These are phyloP conservation scores for Schizophyllum commune DNA, from an alignment of 1,284 basidiomycete genomes.

Conservation along the genomic window DNA sequence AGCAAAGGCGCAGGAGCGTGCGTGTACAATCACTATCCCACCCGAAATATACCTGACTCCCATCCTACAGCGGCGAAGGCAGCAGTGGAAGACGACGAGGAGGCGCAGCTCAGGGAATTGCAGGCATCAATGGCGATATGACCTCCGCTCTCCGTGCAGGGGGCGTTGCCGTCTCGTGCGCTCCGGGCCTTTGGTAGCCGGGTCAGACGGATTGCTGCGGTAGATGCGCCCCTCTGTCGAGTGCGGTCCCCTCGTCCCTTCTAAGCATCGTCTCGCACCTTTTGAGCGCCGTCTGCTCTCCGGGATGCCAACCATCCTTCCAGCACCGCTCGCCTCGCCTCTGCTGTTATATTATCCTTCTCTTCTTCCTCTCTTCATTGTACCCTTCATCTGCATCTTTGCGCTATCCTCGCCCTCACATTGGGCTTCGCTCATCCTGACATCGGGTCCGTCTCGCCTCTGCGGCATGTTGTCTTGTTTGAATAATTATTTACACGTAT, in stretches of 20 bases:
- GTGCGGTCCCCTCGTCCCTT: not conserved
- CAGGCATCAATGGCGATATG: slow-evolving; percentile 91
- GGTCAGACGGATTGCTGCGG: no score
- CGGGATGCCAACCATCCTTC: not conserved
- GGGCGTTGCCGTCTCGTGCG: no score
- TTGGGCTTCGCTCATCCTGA: not conserved
- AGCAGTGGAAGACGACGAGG: slow-evolving; percentile 87
- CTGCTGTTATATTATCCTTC: not conserved
- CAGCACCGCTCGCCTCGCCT: no score
- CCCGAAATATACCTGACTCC: slow-evolving; percentile 2
- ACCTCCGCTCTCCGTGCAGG: slow-evolving; percentile 2
- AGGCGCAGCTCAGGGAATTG: slow-evolving; percentile 84
- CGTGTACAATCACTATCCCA: slow-evolving; percentile 20
- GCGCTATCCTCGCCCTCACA: not conserved
- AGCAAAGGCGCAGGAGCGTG: slow-evolving; percentile 46
- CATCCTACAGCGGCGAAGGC: slow-evolving; percentile 25
- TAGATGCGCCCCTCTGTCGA: no score
- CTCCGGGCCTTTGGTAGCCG: no score
- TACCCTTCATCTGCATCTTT: not conserved
- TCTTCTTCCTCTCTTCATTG: not conserved
- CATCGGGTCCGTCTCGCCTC: not conserved
- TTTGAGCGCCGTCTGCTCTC: not conserved
- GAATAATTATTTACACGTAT: not conserved
- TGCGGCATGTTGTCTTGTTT: not conserved
- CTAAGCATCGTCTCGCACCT: not conserved